Percentiles rank a stretch among this genome's conserved stretches.
Evolutionary conservation across 139 green algal genomes (phyloP).

Genomic region (Chloropicon primus): DNA sequence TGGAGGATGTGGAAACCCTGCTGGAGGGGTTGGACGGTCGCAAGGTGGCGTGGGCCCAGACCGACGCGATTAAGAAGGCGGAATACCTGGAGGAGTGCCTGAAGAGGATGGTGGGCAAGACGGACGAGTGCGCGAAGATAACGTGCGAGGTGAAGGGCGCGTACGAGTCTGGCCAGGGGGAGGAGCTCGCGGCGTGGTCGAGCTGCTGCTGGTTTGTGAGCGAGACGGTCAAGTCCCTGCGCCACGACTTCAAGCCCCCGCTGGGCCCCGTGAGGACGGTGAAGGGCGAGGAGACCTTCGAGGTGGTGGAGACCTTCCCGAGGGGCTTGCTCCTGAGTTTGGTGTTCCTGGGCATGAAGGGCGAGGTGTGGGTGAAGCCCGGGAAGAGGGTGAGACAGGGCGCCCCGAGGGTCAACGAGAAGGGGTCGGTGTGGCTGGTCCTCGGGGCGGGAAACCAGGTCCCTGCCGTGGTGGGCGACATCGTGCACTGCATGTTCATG

Average conservation of each 20-base stretch:
- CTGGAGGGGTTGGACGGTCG: neutral
- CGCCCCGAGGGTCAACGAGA: neutral
- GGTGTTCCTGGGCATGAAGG: conserved; percentile 33
- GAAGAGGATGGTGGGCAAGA: neutral
- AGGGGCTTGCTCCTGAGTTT: conserved; percentile 9
- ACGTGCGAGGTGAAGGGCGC: neutral
- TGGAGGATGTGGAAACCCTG: neutral
- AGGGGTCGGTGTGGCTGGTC: conserved; percentile 39
- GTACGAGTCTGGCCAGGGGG: neutral
- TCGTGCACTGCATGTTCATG: conserved; percentile 47
- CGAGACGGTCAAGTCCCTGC: neutral
- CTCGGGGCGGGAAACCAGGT: conserved; percentile 58
- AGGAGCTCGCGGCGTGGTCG: neutral
- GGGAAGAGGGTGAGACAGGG: conserved; percentile 41
- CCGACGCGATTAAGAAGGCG: neutral
- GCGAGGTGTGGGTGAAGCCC: conserved; percentile 59
- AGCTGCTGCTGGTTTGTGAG: neutral
- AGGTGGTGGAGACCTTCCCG: neutral
- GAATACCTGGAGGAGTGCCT: neutral
- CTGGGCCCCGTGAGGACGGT: neutral
- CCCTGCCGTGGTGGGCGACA: conserved; percentile 31
- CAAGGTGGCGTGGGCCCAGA: neutral
- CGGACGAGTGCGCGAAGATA: neutral
- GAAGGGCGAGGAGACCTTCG: neutral
- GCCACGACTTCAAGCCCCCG: neutral